These are phyloP conservation scores for Zymoseptoria crescenta DNA, from an alignment of 2,329 filamentous ascomycete species.

Conservation along the genomic window DNA sequence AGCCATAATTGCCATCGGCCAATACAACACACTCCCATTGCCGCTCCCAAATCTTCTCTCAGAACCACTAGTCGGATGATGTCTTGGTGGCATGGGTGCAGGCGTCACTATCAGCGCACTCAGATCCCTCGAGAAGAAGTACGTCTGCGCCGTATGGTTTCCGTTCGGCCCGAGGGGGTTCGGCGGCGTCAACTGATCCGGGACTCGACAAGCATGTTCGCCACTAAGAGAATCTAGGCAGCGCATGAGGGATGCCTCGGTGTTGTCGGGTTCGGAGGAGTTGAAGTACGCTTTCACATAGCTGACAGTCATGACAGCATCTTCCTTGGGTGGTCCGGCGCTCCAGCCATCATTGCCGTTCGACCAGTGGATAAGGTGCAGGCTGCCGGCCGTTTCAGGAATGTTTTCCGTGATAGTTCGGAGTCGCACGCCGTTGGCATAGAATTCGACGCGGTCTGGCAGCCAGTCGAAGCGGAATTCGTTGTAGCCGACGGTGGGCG, in stretches of 20 bases:
- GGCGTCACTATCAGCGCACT: neutral
- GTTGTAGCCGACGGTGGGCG: conserved; percentile 59
- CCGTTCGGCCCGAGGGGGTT: conserved; percentile 7
- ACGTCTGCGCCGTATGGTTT: conserved; percentile 12
- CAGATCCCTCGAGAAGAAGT: conserved; percentile 6
- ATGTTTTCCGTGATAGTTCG: conserved; percentile 42
- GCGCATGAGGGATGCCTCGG: neutral
- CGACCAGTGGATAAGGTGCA: conserved; percentile 70
- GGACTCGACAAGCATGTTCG: conserved; percentile 11
- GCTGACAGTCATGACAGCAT: conserved; percentile 56
- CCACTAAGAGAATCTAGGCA: neutral
- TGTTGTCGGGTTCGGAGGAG: conserved; percentile 33
- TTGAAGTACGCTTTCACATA: conserved; percentile 79
- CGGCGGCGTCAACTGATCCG: conserved; percentile 13
- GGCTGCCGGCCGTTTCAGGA: conserved; percentile 54
- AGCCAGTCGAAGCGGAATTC: conserved; percentile 75
- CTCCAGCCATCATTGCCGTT: conserved; percentile 68
- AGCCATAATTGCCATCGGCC: neutral
- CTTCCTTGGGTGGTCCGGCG: conserved; percentile 56
- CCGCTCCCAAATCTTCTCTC: neutral
- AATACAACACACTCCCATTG: neutral
- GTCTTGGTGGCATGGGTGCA: neutral
- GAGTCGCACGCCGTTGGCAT: conserved; percentile 54
- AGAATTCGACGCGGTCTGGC: conserved; percentile 56
- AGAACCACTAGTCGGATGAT: neutral